phyloP scores from a whole-genome alignment of 352 stramenopile species.

The Thalassiosira exigua region DNA sequence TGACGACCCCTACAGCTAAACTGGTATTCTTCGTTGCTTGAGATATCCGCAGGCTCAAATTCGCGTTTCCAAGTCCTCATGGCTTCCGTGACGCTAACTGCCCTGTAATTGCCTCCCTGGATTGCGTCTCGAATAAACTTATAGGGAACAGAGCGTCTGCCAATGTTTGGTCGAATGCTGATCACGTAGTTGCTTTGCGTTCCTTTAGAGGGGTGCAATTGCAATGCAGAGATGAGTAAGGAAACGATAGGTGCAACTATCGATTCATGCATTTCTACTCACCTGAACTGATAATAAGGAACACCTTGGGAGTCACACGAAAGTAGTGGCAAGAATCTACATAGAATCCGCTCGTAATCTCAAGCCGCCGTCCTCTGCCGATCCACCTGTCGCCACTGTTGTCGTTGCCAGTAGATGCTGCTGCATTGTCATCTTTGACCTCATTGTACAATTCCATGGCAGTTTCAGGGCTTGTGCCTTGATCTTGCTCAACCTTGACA shows the following conservation, averaged over 20 bases:
- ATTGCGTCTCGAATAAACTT: background rate
- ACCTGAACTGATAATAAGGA: conserved; percentile 31
- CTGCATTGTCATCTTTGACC: conserved; percentile 14
- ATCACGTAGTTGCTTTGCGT: conserved; percentile 17
- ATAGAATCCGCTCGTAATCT: conserved; percentile 31
- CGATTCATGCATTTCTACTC: background rate
- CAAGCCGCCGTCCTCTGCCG: conserved; percentile 10
- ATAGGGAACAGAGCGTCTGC: conserved; percentile 7
- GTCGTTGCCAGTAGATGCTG: no score
- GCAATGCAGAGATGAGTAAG: no score
- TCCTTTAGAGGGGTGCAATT: conserved; percentile 13
- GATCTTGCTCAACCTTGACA: conserved; percentile 38
- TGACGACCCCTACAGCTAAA: conserved; percentile 30
- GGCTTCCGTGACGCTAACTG: conserved; percentile 13
- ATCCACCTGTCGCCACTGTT: conserved; percentile 20
- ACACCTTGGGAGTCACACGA: conserved; percentile 26
- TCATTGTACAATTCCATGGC: conserved; percentile 50
- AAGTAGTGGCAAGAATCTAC: conserved; percentile 10
- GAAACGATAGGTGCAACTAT: no score
- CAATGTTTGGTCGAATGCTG: conserved; percentile 37
- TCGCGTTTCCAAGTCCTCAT: conserved; percentile 39
- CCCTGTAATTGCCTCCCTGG: background rate
- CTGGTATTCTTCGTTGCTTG: conserved; percentile 40
- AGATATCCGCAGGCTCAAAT: conserved; percentile 43
- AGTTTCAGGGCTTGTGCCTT: conserved; percentile 37